A percentile compares a stretch with the other conserved stretches of the same genome.
Evolutionary conservation across 148 eudicot genomes (phyloP).

Genomic region (Cornus suecica): DNA sequence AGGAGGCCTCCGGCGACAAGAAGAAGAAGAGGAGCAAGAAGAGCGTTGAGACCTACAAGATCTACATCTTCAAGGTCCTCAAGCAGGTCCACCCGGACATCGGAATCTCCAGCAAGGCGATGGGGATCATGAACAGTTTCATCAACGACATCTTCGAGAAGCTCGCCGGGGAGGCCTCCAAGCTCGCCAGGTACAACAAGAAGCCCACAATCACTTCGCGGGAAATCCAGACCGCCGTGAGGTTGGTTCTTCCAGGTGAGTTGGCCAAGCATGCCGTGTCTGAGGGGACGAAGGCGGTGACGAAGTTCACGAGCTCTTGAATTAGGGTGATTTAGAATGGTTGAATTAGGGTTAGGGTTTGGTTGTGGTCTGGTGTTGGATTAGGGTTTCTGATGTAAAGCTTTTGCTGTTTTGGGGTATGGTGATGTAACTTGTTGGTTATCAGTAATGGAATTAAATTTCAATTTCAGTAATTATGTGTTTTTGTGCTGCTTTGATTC

Average conservation of each 20-base stretch:
- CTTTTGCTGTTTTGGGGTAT: background rate
- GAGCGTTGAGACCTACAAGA: background rate
- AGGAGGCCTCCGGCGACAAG: background rate
- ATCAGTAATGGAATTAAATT: background rate
- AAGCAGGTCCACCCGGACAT: constrained; percentile 1
- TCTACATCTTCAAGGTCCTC: background rate
- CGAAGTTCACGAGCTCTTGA: background rate
- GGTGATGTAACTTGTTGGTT: background rate
- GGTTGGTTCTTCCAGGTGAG: background rate
- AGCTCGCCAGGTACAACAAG: constrained; percentile 6
- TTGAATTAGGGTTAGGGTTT: background rate
- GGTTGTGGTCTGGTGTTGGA: background rate
- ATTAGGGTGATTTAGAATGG: background rate
- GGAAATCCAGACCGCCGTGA: background rate
- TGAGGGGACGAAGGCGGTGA: background rate
- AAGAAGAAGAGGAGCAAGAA: background rate
- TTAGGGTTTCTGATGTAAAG: background rate
- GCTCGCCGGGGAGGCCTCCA: background rate
- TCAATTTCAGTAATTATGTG: background rate
- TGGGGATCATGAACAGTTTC: constrained; percentile 3
- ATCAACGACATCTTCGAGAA: constrained; percentile 4
- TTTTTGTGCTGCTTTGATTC: background rate
- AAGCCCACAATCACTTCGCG: background rate
- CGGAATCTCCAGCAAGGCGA: background rate
- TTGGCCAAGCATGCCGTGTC: background rate